A percentile compares a stretch with the other conserved stretches of the same genome.
Conservation (phyloP, 306 rosid genomes). For the Prunus kanzakura region DNA sequence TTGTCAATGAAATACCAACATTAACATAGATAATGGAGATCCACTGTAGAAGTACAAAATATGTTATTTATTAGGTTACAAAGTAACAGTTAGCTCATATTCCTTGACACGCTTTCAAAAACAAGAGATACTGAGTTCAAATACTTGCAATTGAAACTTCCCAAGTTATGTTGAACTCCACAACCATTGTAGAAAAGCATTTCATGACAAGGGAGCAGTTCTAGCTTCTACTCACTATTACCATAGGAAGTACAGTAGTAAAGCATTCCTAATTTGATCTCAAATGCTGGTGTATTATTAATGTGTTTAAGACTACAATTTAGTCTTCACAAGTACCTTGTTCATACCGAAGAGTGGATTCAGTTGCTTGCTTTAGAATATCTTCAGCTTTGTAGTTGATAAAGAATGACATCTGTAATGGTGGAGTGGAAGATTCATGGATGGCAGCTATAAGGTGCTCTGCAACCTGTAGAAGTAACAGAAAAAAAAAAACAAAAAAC, state of each 20-base stretch:
- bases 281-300: not conserved
- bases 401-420: slow-evolving; percentile 72
- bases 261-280: not conserved
- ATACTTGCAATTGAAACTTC: not conserved
- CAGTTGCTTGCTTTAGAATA: slow-evolving; percentile 67
- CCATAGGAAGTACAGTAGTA: not conserved
- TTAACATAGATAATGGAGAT: not conserved
- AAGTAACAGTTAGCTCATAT: not conserved
- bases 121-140: not conserved
- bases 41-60: not conserved
- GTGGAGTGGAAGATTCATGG: slow-evolving; percentile 47
- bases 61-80: not conserved
- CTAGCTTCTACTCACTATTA: not conserved
- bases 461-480: slow-evolving; percentile 50
- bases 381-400: slow-evolving; percentile 56
- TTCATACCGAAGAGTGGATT: slow-evolving; percentile 64
- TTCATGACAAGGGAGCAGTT: not conserved
- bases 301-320: not conserved
- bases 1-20: not conserved
- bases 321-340: slow-evolving; percentile 38
- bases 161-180: not conserved
- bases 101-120: not conserved
- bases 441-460: slow-evolving; percentile 63
- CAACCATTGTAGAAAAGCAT: not conserved
- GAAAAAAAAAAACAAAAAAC: not conserved